A percentile compares a stretch with the other conserved stretches of the same genome.
Evolutionary conservation across 2,329 filamentous ascomycete genomes (phyloP).

Genomic region (Pseudopyricularia javanii): DNA sequence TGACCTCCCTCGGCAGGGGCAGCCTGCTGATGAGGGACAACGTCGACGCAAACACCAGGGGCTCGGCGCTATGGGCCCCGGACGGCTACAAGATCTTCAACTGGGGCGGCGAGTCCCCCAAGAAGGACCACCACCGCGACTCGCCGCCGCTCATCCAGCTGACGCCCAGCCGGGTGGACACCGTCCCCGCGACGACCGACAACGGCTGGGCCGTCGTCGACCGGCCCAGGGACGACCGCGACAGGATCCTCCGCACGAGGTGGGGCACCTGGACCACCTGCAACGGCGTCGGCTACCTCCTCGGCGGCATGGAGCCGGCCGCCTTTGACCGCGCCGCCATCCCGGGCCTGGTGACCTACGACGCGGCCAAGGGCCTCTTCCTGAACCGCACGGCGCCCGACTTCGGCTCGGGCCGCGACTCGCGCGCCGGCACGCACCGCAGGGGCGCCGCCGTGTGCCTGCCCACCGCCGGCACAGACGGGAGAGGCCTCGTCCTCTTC

Average conservation of each 20-base stretch:
- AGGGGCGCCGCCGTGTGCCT: constrained; percentile 16
- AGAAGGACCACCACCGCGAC: too few species aligned
- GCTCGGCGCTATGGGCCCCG: too few species aligned
- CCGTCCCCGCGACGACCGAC: too few species aligned
- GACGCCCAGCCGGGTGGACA: too few species aligned
- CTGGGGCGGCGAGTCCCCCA: neutral
- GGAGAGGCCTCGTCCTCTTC: neutral
- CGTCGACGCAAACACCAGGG: neutral
- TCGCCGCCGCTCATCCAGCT: too few species aligned
- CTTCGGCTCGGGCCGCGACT: neutral
- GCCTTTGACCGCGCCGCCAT: neutral
- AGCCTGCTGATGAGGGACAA: neutral
- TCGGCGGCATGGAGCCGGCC: neutral
- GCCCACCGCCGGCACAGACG: constrained; percentile 16
- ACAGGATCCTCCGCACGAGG: neutral
- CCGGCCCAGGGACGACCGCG: neutral
- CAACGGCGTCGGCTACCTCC: neutral
- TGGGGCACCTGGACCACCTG: neutral
- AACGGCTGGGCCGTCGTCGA: too few species aligned
- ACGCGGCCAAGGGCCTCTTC: neutral
- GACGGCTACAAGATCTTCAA: neutral
- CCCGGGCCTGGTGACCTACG: neutral
- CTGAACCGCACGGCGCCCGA: neutral
- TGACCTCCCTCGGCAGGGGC: neutral
- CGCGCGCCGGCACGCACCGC: neutral